Base-by-base conservation (phyloP, 345 rosid genomes). In the Rhodamnia argentea region DNA sequence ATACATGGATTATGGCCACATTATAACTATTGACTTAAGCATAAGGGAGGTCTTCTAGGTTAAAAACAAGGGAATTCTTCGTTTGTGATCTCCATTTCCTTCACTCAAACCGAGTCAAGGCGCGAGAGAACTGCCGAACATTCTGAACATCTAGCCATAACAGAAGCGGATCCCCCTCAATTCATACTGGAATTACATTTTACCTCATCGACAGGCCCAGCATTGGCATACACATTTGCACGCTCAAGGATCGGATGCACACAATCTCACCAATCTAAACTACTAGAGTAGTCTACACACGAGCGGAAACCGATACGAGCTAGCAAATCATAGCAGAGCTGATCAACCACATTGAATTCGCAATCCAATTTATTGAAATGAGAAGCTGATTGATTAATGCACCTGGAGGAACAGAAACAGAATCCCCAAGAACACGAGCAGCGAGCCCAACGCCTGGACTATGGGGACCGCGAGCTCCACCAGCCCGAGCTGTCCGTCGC, bases 391-490 rank as follows among this genome's bases (percentile, higher is more conserved):
- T 9, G 2, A 32, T 7, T 5, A 27, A 75, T 37, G 47, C 85
- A 93, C 99, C 98, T 94, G 95, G 84, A 95, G 54, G 59, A 94
- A 94, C 52, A 94, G 86, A 60, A 94, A 89, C 18, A 97, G 87
- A 82, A 96, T 64, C 23, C 92, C 99, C 52, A 94, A 22, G 85
- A 94, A 92, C 87, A 88, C 85, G 82, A 96, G 92, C 15, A 93
- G 64, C 5, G 96, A 91, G n/a, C 99, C 99, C 7, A 91, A 60
- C 13, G 91, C 86, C 32, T 95, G 94, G 82, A 95, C 93, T 60
- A 91, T 20, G 14, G 98, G 98, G 52, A 92, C 99, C 2, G 93
- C 91, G 54, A 97, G 92, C 90, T 97, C 98, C 18, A 97, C 98
- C 12, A 95, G 90, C 9, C 89, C 93, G 18, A 97, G 92, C 94